Conservation (phyloP, 2,329 filamentous ascomycete species). For the Diatrype stigma region DNA sequence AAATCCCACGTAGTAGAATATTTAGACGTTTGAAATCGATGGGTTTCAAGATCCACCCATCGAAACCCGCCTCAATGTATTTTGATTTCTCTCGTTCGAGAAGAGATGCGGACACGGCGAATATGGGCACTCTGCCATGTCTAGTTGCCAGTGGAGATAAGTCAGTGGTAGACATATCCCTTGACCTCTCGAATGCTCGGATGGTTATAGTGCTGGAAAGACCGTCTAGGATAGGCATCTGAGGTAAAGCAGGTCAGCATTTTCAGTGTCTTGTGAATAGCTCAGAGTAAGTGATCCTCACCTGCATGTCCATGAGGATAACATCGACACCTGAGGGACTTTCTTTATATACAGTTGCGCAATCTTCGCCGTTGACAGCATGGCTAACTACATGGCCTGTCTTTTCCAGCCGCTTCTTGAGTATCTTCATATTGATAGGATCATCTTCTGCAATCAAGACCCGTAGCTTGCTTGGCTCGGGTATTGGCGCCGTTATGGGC, state of each 20-base stretch:
- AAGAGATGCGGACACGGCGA: conserved; percentile 82
- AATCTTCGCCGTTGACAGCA: conserved; percentile 82
- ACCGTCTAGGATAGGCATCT: conserved; percentile 94
- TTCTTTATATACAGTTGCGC: conserved; percentile 65
- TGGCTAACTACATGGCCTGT: conserved; percentile 67
- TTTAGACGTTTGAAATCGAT: conserved; percentile 75
- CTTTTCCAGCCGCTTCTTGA: conserved; percentile 76
- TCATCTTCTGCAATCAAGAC: conserved; percentile 85
- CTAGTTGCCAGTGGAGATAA: conserved; percentile 55
- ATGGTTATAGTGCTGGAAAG: conserved; percentile 81
- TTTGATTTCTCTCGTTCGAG: conserved; percentile 62
- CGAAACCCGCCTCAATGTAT: conserved; percentile 77
- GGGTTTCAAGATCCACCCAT: conserved; percentile 87
- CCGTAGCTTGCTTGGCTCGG: conserved; percentile 40
- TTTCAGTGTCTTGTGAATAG: background rate
- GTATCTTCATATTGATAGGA: conserved; percentile 77
- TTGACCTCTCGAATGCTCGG: conserved; percentile 61
- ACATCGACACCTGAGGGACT: conserved; percentile 64
- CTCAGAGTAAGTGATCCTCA: conserved; percentile 36
- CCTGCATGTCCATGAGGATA: conserved; percentile 90
- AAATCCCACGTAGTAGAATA: conserved; percentile 65
- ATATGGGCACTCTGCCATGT: conserved; percentile 71
- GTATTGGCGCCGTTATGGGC: too few relatives aligned
- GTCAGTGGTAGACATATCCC: conserved; percentile 31
- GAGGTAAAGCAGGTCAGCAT: background rate